These are phyloP conservation scores for Diplosphaera chodatii DNA, from an alignment of 139 green algal species.

Conservation along the genomic window DNA sequence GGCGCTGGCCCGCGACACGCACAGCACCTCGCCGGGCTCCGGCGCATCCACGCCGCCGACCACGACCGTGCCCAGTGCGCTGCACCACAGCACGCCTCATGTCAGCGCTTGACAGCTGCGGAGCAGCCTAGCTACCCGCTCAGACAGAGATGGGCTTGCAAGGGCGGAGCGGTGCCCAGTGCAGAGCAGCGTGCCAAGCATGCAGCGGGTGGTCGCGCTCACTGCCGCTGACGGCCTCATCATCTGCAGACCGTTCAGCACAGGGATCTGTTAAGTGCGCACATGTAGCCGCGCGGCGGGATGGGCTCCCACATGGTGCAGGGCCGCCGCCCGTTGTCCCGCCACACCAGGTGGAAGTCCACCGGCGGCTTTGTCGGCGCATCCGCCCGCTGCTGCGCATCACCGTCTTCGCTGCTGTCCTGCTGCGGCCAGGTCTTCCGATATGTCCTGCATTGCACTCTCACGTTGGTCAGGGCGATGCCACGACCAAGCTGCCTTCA, in stretches of 20 bases:
- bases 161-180: too few species aligned
- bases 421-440: background rate
- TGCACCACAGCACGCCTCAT: background rate
- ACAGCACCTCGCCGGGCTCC: constrained; percentile 43
- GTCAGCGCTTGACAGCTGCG: too few species aligned
- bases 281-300: constrained; percentile 50
- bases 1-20: constrained; percentile 55
- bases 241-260: too few species aligned
- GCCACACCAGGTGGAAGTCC: constrained; percentile 70
- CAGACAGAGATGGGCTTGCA: too few species aligned
- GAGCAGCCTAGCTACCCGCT: too few species aligned
- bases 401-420: background rate
- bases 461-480: too few species aligned
- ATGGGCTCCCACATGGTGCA: constrained; percentile 78
- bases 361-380: constrained; percentile 20
- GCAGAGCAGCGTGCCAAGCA: too few species aligned
- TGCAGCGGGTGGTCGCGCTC: too few species aligned
- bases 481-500: too few species aligned
- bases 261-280: background rate
- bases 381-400: background rate
- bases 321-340: constrained; percentile 38
- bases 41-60: constrained; percentile 56
- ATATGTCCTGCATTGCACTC: background rate
- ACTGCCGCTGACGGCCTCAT: too few species aligned
- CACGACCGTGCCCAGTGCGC: constrained; percentile 62